Evolutionary conservation across 75 land plant species (phyloP), one percentile per base, ranked within the genome.

Genomic region (Picea glauca): DNA sequence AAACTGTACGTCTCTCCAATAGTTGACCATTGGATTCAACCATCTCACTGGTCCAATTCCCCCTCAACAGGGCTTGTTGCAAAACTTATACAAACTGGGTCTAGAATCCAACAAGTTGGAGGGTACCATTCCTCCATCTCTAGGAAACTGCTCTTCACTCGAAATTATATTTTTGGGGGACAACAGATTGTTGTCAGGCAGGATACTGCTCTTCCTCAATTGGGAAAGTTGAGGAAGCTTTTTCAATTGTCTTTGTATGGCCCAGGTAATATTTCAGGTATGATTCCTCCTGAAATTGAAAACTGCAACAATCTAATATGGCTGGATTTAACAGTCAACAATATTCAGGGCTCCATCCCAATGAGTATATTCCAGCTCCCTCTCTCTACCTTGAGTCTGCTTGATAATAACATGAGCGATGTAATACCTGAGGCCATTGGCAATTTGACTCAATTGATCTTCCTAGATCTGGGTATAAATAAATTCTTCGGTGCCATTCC

Each of bases 381-480:
- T 4, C 38, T 38, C 38, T 38, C 3, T 38, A 38, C 38, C 38
- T 38, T 38, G 38, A 2, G 4, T 38, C 38, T 38, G 4, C 2
- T 38, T 38, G 3, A 38, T 2, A 38, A 38, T 38, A 38, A 38
- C 3, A 38, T 38, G 1, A 38, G 4, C 3, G 38, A 4, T 38
- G 38, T 2, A 2, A 38, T 38, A 38, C 38, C 38, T 38, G 1
- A 38, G 3, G 38, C 38, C 38, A 38, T 38, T 38, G 2, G 4
- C 38, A 38, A 38, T 38, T 38, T 38, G 3, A 38, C 70, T 35
- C 77, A 76, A 18, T 81, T 90, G 40, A 77, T 81, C 33, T 83
- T 12, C 32, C 81, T 90, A 18, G 87, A 85, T 59, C 75, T 90
- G 72, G 87, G 87, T 0, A 4, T n/a, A 35, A 90, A 90, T 76